Base-by-base conservation (phyloP, 768 basidiomycete species). In the Pleurotus djamor region DNA sequence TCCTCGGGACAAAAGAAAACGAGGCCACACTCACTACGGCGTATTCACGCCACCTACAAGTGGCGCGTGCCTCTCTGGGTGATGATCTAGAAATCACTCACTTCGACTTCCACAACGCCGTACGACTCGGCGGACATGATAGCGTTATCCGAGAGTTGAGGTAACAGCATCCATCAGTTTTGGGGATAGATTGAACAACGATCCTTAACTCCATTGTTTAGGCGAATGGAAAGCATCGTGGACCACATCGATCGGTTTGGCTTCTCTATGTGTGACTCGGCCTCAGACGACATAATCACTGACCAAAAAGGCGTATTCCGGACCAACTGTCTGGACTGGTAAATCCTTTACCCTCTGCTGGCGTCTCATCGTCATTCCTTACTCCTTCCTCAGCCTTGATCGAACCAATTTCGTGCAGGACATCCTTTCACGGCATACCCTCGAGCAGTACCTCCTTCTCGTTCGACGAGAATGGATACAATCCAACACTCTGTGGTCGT, bases 341-440 rank as follows among this genome's bases (percentile, higher is more conserved):
- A 66, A 62, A 73, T 60, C 7, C 17, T n/a, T 58, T 50, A 33
- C 48, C 50, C 13, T 52, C 16, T 54, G 58, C 7, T 45, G n/a
- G 16, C 6, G 59, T 54, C 36, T 50, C 45, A 36, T 64, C 43
- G 65, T 54, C 34, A 32, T 32, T 60, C 6, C 14, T 60, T 28
- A 28, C 21, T 28, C 21, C 21, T 28, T 28, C 21, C 21, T 51
- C 66, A 97, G 97, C 71, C 76, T 99, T 63, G 96, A 99, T 67
- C 88, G 97, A 41, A 99, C 97, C 4, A 99, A 99, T 71, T 96
- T 98, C 64, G 88, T 97, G 1, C 92, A 99, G 72, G 96, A 98
- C 67, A 94, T 97, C 65, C 78, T 98, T 47, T 96, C 96, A 3
- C 83, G 89, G 10, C 83, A 82, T 44, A 85, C 88, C 0, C 78